phyloP scores from a whole-genome alignment of 805 yeast genomes.

The Lipomyces starkeyi region DNA sequence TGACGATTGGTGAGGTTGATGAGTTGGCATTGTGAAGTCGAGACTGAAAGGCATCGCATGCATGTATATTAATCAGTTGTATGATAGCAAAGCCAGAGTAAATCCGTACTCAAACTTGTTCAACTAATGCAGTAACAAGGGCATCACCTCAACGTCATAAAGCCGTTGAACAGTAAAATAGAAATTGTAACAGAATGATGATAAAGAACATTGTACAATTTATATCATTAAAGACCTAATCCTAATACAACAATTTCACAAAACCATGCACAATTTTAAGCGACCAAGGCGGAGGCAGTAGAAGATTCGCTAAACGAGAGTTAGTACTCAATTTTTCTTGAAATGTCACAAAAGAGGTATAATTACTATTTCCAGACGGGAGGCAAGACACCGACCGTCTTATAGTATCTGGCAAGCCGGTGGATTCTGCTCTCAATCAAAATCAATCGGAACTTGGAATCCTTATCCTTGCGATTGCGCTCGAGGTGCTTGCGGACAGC shows the following conservation, averaged over 20 bases:
- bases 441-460: conserved; percentile 99
- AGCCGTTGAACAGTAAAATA: not conserved
- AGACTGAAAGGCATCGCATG: too few relatives aligned
- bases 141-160: not conserved
- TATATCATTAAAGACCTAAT: conserved; percentile 4
- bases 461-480: conserved; percentile 99
- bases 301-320: conserved; percentile 79
- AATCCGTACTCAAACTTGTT: not conserved
- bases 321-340: conserved; percentile 9
- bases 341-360: not conserved
- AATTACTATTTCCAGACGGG: conserved; percentile 94
- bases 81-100: not conserved
- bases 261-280: conserved; percentile 57
- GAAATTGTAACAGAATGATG: not conserved
- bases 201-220: conserved; percentile 3
- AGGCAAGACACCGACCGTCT: conserved; percentile 98
- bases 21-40: not conserved
- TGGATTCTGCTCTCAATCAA: conserved; percentile 99
- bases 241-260: conserved; percentile 7
- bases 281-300: conserved; percentile 99
- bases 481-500: conserved; percentile 99
- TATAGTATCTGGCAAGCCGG: conserved; percentile 99
- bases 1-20: not conserved
- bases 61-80: not conserved
- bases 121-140: not conserved